phyloP scores from a whole-genome alignment of 2,329 filamentous ascomycete species.

The Colletotrichum lentis region DNA sequence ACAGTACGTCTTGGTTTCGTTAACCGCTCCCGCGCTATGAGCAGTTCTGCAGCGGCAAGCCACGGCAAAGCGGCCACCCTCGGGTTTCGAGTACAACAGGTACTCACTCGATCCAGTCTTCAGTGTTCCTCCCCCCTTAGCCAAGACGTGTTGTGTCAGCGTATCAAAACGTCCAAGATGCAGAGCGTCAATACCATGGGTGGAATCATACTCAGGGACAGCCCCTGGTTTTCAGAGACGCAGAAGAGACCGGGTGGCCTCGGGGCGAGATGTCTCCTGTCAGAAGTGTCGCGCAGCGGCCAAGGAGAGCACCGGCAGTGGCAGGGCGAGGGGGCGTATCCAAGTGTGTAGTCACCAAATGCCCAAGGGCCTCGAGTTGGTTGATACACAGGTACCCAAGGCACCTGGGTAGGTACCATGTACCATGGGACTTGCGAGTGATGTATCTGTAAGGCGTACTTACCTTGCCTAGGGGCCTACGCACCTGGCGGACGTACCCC shows the following conservation, averaged over 20 bases:
- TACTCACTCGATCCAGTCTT: background rate
- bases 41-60: constrained; percentile 15
- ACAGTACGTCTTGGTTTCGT: constrained; percentile 18
- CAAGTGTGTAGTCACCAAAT: too few relatives aligned
- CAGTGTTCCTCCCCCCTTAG: background rate
- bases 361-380: too few relatives aligned
- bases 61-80: background rate
- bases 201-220: background rate
- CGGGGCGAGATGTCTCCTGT: constrained; percentile 26
- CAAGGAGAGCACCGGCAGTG: too few relatives aligned
- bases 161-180: background rate
- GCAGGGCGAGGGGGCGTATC: constrained; percentile 2
- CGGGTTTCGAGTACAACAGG: constrained; percentile 17
- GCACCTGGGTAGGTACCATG: too few relatives aligned
- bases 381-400: too few relatives aligned
- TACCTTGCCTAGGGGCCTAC: too few relatives aligned
- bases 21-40: constrained; percentile 22
- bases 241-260: constrained; percentile 1
- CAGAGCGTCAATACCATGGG: constrained; percentile 4
- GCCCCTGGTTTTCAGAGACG: constrained; percentile 18
- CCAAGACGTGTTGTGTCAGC: constrained; percentile 5
- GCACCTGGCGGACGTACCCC: background rate
- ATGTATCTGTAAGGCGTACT: too few relatives aligned
- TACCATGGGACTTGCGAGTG: too few relatives aligned
- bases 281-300: constrained; percentile 18